Evolutionary conservation across 495 filamentous ascomycete genomes (phyloP).

Genomic region (Margaritispora aquatica): DNA sequence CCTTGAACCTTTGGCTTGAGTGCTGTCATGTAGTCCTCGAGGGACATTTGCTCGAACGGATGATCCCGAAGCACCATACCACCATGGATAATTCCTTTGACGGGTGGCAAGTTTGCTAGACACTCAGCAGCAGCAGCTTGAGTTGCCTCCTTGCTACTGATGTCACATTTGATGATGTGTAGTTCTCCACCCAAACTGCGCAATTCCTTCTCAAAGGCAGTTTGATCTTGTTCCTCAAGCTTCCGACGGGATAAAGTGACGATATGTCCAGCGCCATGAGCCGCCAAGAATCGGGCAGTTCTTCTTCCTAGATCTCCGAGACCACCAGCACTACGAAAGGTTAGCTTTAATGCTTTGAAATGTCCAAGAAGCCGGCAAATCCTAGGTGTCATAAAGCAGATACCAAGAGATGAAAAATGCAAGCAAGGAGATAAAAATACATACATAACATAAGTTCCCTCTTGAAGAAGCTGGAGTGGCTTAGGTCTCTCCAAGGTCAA

Average conservation of each 20-base stretch:
- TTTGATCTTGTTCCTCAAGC: slow-evolving; percentile 5
- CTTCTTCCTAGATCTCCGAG: slow-evolving; percentile 44
- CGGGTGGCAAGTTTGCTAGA: slow-evolving; percentile 32
- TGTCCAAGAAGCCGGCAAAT: too few species aligned
- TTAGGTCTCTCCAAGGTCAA: background rate
- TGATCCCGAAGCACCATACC: slow-evolving; percentile 39
- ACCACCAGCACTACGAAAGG: slow-evolving; percentile 50
- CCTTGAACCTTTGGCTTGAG: slow-evolving; percentile 35
- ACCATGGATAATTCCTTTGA: slow-evolving; percentile 42
- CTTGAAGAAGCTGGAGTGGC: background rate
- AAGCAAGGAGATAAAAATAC: too few species aligned
- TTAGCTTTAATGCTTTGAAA: too few species aligned
- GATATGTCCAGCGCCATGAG: slow-evolving; percentile 50
- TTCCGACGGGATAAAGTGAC: slow-evolving; percentile 53
- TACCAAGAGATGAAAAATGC: too few species aligned
- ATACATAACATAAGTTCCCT: slow-evolving; percentile 53
- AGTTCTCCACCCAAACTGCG: slow-evolving; percentile 16
- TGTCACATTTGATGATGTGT: slow-evolving; percentile 29
- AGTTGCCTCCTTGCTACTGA: slow-evolving; percentile 2
- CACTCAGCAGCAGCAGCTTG: slow-evolving; percentile 6
- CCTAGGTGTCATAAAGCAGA: too few species aligned
- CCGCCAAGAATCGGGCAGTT: slow-evolving; percentile 43
- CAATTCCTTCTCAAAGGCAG: background rate
- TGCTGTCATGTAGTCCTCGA: slow-evolving; percentile 25
- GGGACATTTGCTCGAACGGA: slow-evolving; percentile 22